These are phyloP conservation scores for Kwoniella newhampshirensis DNA, from an alignment of 768 basidiomycete genomes.

Conservation along the genomic window DNA sequence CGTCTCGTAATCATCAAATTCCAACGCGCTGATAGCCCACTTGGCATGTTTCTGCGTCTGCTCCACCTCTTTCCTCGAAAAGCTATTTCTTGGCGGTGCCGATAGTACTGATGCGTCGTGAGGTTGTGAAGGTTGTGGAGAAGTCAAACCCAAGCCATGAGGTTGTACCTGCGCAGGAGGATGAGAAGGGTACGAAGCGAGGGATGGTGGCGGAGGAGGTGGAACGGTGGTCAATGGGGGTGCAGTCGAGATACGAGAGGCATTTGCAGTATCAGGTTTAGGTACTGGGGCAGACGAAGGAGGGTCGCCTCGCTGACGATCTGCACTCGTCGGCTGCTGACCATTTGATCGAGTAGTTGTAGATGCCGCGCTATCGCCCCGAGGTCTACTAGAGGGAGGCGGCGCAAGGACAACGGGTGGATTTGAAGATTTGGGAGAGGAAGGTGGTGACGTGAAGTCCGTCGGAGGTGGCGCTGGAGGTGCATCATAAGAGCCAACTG, in stretches of 20 bases:
- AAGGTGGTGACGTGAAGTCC: constrained; percentile 27
- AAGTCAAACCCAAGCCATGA: constrained; percentile 30
- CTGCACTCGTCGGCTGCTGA: not conserved
- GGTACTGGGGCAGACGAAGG: constrained; percentile 1
- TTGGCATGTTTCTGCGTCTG: constrained; percentile 86
- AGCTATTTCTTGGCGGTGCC: constrained; percentile 24
- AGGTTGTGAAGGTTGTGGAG: constrained; percentile 32
- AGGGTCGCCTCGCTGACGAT: not conserved
- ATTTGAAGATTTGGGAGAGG: constrained; percentile 16
- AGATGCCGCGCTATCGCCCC: constrained; percentile 23
- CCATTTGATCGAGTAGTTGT: constrained; percentile 8
- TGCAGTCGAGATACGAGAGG: constrained; percentile 16
- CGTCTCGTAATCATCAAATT: constrained; percentile 88
- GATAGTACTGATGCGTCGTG: not conserved
- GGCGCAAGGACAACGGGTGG: constrained; percentile 8
- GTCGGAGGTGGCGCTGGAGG: constrained; percentile 47
- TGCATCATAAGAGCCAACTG: constrained; percentile 43
- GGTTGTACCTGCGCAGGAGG: constrained; percentile 27
- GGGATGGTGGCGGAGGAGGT: constrained; percentile 40
- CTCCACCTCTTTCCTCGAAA: constrained; percentile 59
- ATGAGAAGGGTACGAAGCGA: constrained; percentile 34
- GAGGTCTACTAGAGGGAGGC: constrained; percentile 12
- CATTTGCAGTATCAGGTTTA: not conserved
- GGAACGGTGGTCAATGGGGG: constrained; percentile 31
- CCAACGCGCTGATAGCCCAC: constrained; percentile 90